Percentiles rank a stretch among this genome's conserved stretches.
phyloP scores from a whole-genome alignment of 345 rosid genomes.

The rapeseed (Brassica napus) region DNA sequence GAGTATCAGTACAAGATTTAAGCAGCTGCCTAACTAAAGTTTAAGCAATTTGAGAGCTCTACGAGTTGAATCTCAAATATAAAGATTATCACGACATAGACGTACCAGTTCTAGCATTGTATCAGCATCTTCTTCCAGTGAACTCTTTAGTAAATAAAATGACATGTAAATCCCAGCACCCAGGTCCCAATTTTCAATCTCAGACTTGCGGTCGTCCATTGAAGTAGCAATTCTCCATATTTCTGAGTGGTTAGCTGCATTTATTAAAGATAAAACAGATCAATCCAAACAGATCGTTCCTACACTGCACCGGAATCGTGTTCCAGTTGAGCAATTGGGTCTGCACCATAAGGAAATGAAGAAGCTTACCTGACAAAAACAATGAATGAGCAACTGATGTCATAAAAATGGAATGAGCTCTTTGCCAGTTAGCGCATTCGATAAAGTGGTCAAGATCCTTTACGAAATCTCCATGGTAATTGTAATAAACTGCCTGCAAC shows the following conservation, averaged over 20 bases:
- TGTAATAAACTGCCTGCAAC: constrained; percentile 76
- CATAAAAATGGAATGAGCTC: constrained; percentile 77
- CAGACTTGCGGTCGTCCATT: constrained; percentile 90
- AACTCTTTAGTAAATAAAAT: constrained; percentile 70
- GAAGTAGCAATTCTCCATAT: constrained; percentile 73
- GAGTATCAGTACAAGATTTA: not conserved
- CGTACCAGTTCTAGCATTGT: constrained; percentile 62
- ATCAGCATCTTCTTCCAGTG: constrained; percentile 54
- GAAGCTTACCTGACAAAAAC: constrained; percentile 70
- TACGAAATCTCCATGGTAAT: constrained; percentile 61
- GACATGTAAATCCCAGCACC: constrained; percentile 86
- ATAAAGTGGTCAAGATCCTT: constrained; percentile 89
- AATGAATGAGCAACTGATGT: constrained; percentile 71
- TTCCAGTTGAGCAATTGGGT: not conserved
- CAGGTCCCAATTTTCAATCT: constrained; percentile 94
- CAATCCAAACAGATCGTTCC: constrained; percentile 10
- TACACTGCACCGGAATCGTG: constrained; percentile 3
- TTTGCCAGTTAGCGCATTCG: constrained; percentile 85
- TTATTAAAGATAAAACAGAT: constrained; percentile 6
- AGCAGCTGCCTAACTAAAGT: not conserved
- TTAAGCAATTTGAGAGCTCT: constrained; percentile 1
- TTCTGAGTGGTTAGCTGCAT: constrained; percentile 74
- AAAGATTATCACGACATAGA: constrained; percentile 8
- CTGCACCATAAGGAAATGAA: constrained; percentile 18
- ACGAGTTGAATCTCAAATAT: not conserved